A percentile compares a stretch with the other conserved stretches of the same genome.
Conservation (phyloP, 768 basidiomycete species). For the Russula brevipes region DNA sequence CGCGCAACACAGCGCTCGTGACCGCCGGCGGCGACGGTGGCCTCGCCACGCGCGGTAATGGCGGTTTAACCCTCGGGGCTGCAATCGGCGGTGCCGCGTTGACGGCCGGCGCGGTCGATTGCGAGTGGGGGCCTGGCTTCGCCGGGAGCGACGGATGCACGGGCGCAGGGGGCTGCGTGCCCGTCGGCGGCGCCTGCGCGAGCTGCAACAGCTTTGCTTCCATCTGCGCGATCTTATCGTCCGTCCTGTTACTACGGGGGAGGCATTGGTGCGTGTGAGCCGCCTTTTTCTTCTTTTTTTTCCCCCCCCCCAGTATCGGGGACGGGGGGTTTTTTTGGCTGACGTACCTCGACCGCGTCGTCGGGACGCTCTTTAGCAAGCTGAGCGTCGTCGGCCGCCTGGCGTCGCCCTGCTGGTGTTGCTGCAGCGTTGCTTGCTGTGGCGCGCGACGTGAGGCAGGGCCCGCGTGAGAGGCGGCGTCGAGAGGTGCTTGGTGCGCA, state of each 20-base stretch:
- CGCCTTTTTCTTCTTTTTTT: too few species aligned
- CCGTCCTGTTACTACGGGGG: conserved; percentile 46
- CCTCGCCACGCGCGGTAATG: conserved; percentile 10
- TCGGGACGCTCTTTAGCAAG: conserved; percentile 68
- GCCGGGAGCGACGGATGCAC: conserved; percentile 30
- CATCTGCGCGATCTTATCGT: conserved; percentile 88
- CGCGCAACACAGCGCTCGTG: neutral
- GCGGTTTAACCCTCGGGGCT: neutral
- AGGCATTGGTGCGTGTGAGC: too few species aligned
- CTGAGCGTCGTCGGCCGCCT: conserved; percentile 81
- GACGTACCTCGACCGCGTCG: conserved; percentile 46
- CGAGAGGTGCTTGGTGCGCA: conserved; percentile 74
- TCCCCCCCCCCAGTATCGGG: too few species aligned
- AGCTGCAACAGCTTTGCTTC: conserved; percentile 91
- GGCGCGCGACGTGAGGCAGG: conserved; percentile 2
- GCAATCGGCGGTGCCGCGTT: neutral
- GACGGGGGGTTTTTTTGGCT: too few species aligned
- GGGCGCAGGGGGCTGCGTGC: conserved; percentile 28
- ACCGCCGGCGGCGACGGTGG: conserved; percentile 6
- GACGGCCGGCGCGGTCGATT: neutral
- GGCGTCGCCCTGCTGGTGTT: conserved; percentile 37
- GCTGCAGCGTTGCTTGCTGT: neutral
- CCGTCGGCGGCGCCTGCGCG: conserved; percentile 36
- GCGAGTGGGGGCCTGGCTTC: conserved; percentile 1
- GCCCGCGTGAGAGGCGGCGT: conserved; percentile 24